phyloP scores from a whole-genome alignment of 306 rosid genomes.

The Citrullus mucosospermus region DNA sequence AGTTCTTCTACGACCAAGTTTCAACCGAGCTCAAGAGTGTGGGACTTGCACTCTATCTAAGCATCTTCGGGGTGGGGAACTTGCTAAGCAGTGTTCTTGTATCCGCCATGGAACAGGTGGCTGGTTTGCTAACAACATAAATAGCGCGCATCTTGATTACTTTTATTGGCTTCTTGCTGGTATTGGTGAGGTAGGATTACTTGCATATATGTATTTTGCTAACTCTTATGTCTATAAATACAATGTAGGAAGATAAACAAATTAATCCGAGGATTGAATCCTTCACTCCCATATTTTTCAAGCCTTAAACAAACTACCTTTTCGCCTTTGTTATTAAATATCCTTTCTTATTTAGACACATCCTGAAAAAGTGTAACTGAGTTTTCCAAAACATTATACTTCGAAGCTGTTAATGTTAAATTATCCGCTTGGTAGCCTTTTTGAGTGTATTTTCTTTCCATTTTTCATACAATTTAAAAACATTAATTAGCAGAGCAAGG shows the following conservation, averaged over 20 bases:
- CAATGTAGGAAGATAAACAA: background rate
- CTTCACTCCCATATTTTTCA: too few species aligned
- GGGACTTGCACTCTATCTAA: constrained; percentile 46
- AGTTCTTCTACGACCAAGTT: constrained; percentile 64
- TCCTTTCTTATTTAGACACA: too few species aligned
- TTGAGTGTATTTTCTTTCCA: too few species aligned
- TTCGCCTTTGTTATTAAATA: too few species aligned
- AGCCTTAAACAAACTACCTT: background rate
- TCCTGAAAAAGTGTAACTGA: too few species aligned
- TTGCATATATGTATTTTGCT: constrained; percentile 11
- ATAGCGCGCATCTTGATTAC: constrained; percentile 58
- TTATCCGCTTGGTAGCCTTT: too few species aligned
- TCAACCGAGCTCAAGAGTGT: constrained; percentile 47
- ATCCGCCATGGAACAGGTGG: constrained; percentile 21
- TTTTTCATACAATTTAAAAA: too few species aligned
- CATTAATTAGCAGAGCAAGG: too few species aligned
- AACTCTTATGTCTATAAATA: background rate
- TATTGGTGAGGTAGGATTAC: constrained; percentile 18
- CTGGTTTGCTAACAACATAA: constrained; percentile 53
- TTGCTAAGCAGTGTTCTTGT: constrained; percentile 45
- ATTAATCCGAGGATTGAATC: background rate
- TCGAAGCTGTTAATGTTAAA: too few species aligned
- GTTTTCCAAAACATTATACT: too few species aligned
- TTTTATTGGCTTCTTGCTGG: constrained; percentile 51
- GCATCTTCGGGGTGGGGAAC: constrained; percentile 51